phyloP scores from a whole-genome alignment of 345 rosid species.

The Eucalyptus shirleyi region DNA sequence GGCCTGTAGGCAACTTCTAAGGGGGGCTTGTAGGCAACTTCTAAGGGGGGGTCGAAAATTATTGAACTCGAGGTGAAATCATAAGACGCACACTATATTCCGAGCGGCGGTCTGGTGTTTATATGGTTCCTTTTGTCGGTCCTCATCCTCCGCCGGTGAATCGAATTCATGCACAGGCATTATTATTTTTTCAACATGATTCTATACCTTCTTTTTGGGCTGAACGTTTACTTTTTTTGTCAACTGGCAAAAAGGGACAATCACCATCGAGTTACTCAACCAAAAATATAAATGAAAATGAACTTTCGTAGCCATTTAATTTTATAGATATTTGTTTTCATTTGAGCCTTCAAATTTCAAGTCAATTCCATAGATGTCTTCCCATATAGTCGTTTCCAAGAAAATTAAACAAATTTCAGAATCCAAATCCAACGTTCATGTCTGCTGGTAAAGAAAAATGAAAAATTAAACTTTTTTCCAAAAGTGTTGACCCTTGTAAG shows the following conservation, averaged over 20 bases:
- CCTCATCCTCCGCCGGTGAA: not conserved
- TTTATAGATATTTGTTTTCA: not conserved
- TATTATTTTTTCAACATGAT: not conserved
- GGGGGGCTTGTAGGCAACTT: not conserved
- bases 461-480: not conserved
- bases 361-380: not conserved
- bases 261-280: not conserved
- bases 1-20: not conserved
- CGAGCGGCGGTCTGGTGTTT: not conserved
- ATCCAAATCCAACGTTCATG: not conserved
- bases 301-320: not conserved
- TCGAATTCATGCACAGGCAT: not conserved
- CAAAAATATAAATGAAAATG: not conserved
- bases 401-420: not conserved
- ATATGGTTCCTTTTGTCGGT: not conserved
- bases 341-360: not conserved
- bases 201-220: not conserved
- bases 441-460: not conserved
- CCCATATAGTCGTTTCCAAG: not conserved
- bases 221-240: not conserved
- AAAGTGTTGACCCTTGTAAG: not conserved
- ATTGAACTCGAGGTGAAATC: not conserved
- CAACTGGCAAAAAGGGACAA: not conserved
- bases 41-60: not conserved
- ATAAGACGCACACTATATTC: not conserved